A percentile compares a stretch with the other conserved stretches of the same genome.
These are phyloP conservation scores for Trichoderma koningiopsis DNA, from an alignment of 2,329 filamentous ascomycete genomes.

Conservation along the genomic window DNA sequence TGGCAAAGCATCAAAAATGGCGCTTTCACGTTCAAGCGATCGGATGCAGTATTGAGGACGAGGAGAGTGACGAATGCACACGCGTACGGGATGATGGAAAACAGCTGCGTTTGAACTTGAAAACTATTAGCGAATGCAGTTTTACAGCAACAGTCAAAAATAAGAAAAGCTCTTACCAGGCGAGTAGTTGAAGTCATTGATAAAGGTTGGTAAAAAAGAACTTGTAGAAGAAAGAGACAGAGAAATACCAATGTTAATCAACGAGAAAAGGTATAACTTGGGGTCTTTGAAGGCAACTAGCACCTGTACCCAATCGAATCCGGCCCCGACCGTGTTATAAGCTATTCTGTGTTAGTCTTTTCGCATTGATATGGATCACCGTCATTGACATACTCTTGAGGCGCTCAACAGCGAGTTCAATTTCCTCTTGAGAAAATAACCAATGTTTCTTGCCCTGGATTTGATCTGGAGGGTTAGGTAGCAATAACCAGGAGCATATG, in stretches of 20 bases:
- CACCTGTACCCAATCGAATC: neutral
- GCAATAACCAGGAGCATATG: neutral
- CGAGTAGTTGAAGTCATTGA: neutral
- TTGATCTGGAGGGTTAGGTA: conserved; percentile 5
- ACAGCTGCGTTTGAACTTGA: neutral
- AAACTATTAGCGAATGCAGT: neutral
- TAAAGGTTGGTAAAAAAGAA: neutral
- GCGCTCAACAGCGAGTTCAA: neutral
- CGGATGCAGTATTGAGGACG: neutral
- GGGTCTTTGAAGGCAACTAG: neutral
- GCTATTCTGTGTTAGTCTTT: neutral
- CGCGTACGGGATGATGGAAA: conserved; percentile 5
- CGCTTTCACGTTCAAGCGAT: neutral
- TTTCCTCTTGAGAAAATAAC: neutral
- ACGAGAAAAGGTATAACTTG: neutral
- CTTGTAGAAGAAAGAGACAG: neutral
- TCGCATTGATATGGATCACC: accelerated
- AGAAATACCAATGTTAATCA: neutral
- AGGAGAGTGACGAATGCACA: conserved; percentile 10
- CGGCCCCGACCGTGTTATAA: conserved; percentile 6
- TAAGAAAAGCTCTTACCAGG: neutral
- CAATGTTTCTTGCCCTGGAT: neutral
- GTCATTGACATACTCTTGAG: neutral
- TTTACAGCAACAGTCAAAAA: neutral
- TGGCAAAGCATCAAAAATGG: conserved; percentile 10